A percentile compares a stretch with the other conserved stretches of the same genome.
Conservation (phyloP, 2,329 filamentous ascomycete species). For the Decorospora gaudefroyi region DNA sequence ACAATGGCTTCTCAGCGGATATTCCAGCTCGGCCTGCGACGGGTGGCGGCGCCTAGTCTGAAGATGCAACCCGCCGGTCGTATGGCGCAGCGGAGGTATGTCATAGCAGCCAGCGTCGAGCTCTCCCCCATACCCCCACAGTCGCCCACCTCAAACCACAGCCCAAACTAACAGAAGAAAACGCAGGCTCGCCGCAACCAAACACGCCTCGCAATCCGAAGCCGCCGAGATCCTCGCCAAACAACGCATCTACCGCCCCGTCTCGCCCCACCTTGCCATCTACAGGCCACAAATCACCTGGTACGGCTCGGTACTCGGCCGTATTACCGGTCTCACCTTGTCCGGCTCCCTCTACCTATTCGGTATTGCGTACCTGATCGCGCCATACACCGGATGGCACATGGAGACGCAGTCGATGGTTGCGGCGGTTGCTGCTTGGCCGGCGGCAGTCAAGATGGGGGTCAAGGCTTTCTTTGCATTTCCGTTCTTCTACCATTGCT, state of each 20-base stretch:
- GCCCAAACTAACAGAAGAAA: slow-evolving; percentile 15
- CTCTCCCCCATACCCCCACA: slow-evolving; percentile 5
- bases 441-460: slow-evolving; percentile 61
- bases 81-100: slow-evolving; percentile 56
- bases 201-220: slow-evolving; percentile 60
- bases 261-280: slow-evolving; percentile 83
- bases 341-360: slow-evolving; percentile 79
- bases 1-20: slow-evolving; percentile 54
- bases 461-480: slow-evolving; percentile 64
- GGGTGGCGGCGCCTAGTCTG: slow-evolving; percentile 50
- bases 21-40: slow-evolving; percentile 52
- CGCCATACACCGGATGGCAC: slow-evolving; percentile 74
- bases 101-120: slow-evolving; percentile 22
- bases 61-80: slow-evolving; percentile 47
- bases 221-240: slow-evolving; percentile 70
- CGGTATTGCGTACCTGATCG: slow-evolving; percentile 76
- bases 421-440: slow-evolving; percentile 66
- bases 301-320: slow-evolving; percentile 75
- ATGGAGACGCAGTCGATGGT: slow-evolving; percentile 67
- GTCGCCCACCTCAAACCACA: neutral
- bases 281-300: slow-evolving; percentile 88
- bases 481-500: slow-evolving; percentile 69
- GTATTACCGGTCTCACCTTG: slow-evolving; percentile 77
- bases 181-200: slow-evolving; percentile 57
- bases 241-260: slow-evolving; percentile 80